Percentiles rank a stretch among this genome's conserved stretches.
These are phyloP conservation scores for Tylopilus vinaceipallidus DNA, from an alignment of 768 basidiomycete genomes.

Conservation along the genomic window DNA sequence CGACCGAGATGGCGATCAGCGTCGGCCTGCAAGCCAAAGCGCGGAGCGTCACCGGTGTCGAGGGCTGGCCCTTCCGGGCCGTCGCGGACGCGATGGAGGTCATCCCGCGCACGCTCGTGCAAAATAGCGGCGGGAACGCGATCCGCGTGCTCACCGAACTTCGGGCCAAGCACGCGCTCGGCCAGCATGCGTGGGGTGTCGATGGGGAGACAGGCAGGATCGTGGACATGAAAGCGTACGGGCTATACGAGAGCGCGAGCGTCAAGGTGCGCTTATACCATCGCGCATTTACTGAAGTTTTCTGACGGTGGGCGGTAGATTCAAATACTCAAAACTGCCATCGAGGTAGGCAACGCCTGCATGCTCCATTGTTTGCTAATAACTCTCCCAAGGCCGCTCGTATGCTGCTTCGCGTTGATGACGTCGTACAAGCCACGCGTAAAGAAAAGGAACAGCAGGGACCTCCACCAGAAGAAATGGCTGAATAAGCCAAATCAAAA, in stretches of 20 bases:
- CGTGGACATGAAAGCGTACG: slow-evolving; percentile 93
- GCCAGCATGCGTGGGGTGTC: slow-evolving; percentile 90
- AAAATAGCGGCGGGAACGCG: slow-evolving; percentile 94
- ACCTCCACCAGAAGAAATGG: slow-evolving; percentile 59
- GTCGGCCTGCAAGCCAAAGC: slow-evolving; percentile 84
- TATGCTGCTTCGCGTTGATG: slow-evolving; percentile 89
- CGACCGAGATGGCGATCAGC: slow-evolving; percentile 96
- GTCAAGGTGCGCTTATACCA: slow-evolving; percentile 63
- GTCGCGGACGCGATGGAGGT: slow-evolving; percentile 98
- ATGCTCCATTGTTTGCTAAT: background rate
- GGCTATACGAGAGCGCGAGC: slow-evolving; percentile 91
- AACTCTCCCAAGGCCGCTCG: slow-evolving; percentile 65
- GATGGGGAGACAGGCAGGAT: slow-evolving; percentile 96
- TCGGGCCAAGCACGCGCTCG: slow-evolving; percentile 92
- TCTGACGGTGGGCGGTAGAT: slow-evolving; percentile 46
- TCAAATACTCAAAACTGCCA: slow-evolving; percentile 95
- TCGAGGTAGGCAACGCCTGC: slow-evolving; percentile 58
- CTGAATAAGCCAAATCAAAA: slow-evolving; percentile 16
- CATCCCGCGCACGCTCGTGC: slow-evolving; percentile 90
- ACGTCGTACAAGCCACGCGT: slow-evolving; percentile 86
- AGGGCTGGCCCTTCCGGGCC: slow-evolving; percentile 87
- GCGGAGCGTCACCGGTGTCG: slow-evolving; percentile 78
- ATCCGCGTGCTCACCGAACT: slow-evolving; percentile 92
- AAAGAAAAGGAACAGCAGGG: slow-evolving; percentile 56
- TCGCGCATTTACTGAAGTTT: background rate